phyloP scores from a whole-genome alignment of 2,329 filamentous ascomycete species.

The Chrysosporium keratinophilum region DNA sequence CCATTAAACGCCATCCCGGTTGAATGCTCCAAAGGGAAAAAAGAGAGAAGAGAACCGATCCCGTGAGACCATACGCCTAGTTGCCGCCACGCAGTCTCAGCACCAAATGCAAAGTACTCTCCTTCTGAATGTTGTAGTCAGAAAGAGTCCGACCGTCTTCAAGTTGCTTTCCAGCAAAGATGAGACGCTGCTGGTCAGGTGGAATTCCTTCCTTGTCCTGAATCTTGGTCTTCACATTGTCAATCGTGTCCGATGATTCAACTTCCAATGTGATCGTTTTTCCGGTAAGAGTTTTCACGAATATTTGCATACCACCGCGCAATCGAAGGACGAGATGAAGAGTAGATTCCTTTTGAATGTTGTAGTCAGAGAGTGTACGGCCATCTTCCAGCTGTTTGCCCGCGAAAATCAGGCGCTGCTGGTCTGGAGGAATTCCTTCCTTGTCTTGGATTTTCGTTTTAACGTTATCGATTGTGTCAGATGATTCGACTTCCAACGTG shows the following conservation, averaged over 20 bases:
- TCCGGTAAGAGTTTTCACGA: conserved; percentile 53
- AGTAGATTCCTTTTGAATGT: conserved; percentile 87
- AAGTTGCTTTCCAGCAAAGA: conserved; percentile 87
- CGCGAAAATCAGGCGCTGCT: conserved; percentile 87
- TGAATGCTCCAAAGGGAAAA: conserved; percentile 4
- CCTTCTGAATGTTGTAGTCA: conserved; percentile 97
- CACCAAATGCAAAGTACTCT: conserved; percentile 70
- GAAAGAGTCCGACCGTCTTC: conserved; percentile 83
- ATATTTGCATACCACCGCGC: conserved; percentile 61
- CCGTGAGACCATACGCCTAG: conserved; percentile 63
- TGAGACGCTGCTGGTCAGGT: conserved; percentile 85
- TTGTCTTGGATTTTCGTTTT: conserved; percentile 79
- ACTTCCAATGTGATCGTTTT: conserved; percentile 94
- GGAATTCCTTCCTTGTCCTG: conserved; percentile 74
- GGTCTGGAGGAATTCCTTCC: conserved; percentile 83
- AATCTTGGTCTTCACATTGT: conserved; percentile 92
- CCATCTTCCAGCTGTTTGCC: conserved; percentile 92
- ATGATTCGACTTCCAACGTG: conserved; percentile 79
- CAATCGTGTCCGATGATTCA: conserved; percentile 80
- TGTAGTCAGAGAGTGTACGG: conserved; percentile 85
- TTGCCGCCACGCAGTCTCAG: conserved; percentile 70
- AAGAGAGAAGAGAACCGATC: conserved; percentile 44
- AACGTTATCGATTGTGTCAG: conserved; percentile 88
- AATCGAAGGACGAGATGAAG: conserved; percentile 71
- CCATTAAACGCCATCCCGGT: conserved; percentile 8